phyloP scores from a whole-genome alignment of 2,329 filamentous ascomycete genomes.

The Phialophora verrucosa region DNA sequence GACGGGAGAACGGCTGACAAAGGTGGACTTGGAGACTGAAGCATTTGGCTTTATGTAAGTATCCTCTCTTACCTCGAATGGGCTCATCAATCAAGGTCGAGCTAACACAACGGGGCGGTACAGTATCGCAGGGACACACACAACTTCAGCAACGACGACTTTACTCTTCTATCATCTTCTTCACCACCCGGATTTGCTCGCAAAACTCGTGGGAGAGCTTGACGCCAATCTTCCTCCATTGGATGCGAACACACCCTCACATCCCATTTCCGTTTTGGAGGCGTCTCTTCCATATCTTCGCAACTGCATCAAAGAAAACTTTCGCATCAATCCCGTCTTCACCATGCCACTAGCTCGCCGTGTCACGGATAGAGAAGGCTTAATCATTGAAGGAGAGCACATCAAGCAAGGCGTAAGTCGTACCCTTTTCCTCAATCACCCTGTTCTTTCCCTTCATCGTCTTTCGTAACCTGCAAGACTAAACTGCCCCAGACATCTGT shows the following conservation, averaged over 20 bases:
- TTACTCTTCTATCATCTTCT: slow-evolving; percentile 45
- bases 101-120: slow-evolving; percentile 23
- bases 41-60: slow-evolving; percentile 48
- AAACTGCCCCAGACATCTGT: too few relatives aligned
- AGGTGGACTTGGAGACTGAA: slow-evolving; percentile 45
- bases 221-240: slow-evolving; percentile 12
- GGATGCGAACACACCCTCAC: slow-evolving; percentile 26
- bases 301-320: slow-evolving; percentile 45
- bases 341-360: slow-evolving; percentile 45
- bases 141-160: slow-evolving; percentile 43
- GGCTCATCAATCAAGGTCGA: not conserved
- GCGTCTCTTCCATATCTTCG: slow-evolving; percentile 40
- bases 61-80: not conserved
- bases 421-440: slow-evolving; percentile 23
- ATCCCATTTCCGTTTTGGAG: slow-evolving; percentile 40
- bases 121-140: slow-evolving; percentile 45
- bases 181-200: slow-evolving; percentile 41
- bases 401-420: slow-evolving; percentile 41
- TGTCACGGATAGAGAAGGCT: slow-evolving; percentile 40
- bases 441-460: slow-evolving; percentile 14
- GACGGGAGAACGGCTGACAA: slow-evolving; percentile 43
- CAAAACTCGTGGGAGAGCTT: slow-evolving; percentile 38
- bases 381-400: slow-evolving; percentile 40
- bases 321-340: slow-evolving; percentile 46
- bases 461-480: too few relatives aligned